Evolutionary conservation across 306 rosid genomes (phyloP), one percentile per base, ranked within the genome.

Genomic region (Trifolium fragiferum): DNA sequence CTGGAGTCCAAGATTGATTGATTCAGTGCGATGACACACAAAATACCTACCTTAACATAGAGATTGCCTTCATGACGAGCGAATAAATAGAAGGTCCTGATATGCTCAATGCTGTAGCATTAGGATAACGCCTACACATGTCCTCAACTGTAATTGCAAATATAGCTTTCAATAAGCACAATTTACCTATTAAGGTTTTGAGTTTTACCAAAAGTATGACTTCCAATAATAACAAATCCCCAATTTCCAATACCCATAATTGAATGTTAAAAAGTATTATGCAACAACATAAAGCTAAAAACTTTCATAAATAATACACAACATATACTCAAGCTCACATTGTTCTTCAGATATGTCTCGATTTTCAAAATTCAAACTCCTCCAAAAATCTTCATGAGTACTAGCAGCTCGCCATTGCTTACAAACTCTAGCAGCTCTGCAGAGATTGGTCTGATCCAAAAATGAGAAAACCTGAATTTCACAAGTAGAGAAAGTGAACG

Each of bases 321-420:
- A 53, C 38, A 51, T 13, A 16, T 54, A 35, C 58, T 53, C 61
- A 63, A 70, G 76, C 98, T 88, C 85, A 95, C 99, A 95, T 86
- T 95, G 99, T 50, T 92, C 93, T 10, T 84, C 50, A 55, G 99
- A 89, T 76, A 95, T 92, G 82, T 86, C 92, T 44, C 93, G 86
- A 73, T 95, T 87, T 84, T 92, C 96, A 86, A 95, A 92, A 86
- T 89, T 85, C 85, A 95, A 89, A 79, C 83, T 81, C 77, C 82
- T 92, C 99, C 99, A 95, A 76, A 95, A 95, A 83, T 95, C 99
- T 81, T 90, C 99, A 78, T 95, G 99, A 38, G 96, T 92, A 89
- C 99, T 90, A 66, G 98, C 99, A 71, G 77, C 68, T 80, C 90
- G 89, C 99, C 99, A 95, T 78, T 95, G 99, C 83, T 83, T 86